Evolutionary conservation across 345 rosid genomes (phyloP), one percentile per base, ranked within the genome.

Genomic region (Eutrema japonicum): DNA sequence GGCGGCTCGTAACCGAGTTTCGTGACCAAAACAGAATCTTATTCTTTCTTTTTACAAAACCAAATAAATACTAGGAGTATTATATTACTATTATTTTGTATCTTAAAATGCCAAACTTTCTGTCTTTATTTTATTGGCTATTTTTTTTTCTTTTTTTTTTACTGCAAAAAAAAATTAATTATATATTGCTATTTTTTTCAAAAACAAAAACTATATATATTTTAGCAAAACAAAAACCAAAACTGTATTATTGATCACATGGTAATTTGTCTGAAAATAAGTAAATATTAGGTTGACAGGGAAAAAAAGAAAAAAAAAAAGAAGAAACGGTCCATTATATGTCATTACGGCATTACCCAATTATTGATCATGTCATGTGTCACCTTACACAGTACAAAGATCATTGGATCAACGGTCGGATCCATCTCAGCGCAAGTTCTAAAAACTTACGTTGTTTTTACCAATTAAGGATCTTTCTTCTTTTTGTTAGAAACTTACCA

Each of bases 1-100:
- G 73, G 73, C 48, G 73, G 12, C 32, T 51, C 49, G 54, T 58
- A 59, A 62, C 61, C 8, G 55, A 75, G 55, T 33, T 51, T 67
- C 40, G 48, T 75, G 46, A 68, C 63, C 45, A 58, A 66, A 58
- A 12, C 33, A 26, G 18, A 48, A 48, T 59, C 59, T 59, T 49
- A 0, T 47, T 58, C 57, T n/a, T 47, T 58, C 57, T n/a, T 10
- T 3, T 22, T 61, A 2, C 3, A 8, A 12, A 46, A 60, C 65
- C 10, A 59, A 36, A 36, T 7, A 8, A n/a, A 8, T 14, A 43
- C 9, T n/a, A 32, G 22, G 1, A 18, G 1, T 43, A 3, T 1
- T 60, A 11, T n/a, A n/a, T n/a, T n/a, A n/a, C n/a, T n/a, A n/a
- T n/a, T 7, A 7, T 6, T 46, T 7, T 10, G 5, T 38, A 29